Percentiles rank a stretch among this genome's conserved stretches.
Conservation (phyloP, 208 protist species). For the Strigomonas galati region DNA sequence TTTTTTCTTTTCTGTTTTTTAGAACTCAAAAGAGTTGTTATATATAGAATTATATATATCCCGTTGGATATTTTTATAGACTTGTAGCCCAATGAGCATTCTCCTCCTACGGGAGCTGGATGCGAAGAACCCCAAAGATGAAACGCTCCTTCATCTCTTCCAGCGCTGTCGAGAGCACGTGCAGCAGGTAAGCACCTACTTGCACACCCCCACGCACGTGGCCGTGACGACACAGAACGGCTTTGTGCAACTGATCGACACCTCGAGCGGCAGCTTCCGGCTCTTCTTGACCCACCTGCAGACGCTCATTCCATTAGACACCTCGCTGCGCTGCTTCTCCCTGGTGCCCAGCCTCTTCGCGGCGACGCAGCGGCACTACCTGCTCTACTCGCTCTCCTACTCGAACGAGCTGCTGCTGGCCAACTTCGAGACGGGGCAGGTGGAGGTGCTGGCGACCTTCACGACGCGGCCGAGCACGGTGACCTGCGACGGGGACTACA, state of each 20-base stretch:
- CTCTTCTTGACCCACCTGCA: conserved; percentile 74
- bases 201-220: conserved; percentile 45
- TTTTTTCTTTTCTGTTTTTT: conserved; percentile 8
- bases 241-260: conserved; percentile 77
- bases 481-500: conserved; percentile 67
- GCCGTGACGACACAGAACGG: conserved; percentile 71
- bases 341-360: conserved; percentile 36
- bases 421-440: conserved; percentile 42
- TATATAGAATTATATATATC: background rate
- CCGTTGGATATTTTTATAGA: background rate
- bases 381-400: conserved; percentile 73
- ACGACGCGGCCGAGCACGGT: conserved; percentile 61
- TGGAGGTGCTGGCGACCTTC: conserved; percentile 48
- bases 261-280: conserved; percentile 60
- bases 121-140: conserved; percentile 31
- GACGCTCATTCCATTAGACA: conserved; percentile 47
- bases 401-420: conserved; percentile 86
- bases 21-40: background rate
- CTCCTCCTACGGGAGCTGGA: conserved; percentile 58
- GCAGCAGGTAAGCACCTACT: conserved; percentile 42
- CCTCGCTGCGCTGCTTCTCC: conserved; percentile 71
- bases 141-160: conserved; percentile 58
- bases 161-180: conserved; percentile 61
- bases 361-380: conserved; percentile 22
- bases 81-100: conserved; percentile 25